phyloP scores from a whole-genome alignment of 2,329 filamentous ascomycete species.

The Ophiocordyceps australis region DNA sequence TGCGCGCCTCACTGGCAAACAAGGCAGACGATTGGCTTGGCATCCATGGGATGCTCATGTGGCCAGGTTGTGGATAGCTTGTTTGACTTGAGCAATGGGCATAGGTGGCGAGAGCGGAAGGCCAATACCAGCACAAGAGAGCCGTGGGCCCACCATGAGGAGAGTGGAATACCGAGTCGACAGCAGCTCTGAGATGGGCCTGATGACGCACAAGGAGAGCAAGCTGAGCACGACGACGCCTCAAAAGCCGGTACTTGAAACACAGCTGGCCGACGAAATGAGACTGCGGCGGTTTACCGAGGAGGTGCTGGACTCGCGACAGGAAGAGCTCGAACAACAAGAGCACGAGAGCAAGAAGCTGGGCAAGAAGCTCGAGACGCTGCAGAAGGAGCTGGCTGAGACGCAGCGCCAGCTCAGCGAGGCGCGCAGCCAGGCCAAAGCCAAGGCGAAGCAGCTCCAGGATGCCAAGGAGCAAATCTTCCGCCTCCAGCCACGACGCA shows the following conservation, averaged over 20 bases:
- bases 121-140: no score
- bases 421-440: slow-evolving; percentile 9
- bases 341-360: slow-evolving; percentile 12
- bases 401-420: slow-evolving; percentile 12
- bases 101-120: no score
- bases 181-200: not conserved
- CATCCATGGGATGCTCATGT: no score
- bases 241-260: slow-evolving; percentile 5
- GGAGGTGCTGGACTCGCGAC: slow-evolving; percentile 16
- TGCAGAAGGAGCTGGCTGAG: slow-evolving; percentile 12
- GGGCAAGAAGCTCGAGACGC: slow-evolving; percentile 9
- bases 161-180: no score
- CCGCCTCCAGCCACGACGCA: slow-evolving; percentile 12
- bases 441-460: slow-evolving; percentile 10
- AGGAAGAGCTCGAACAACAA: slow-evolving; percentile 13
- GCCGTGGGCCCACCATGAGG: no score
- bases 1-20: no score
- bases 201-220: slow-evolving; percentile 2
- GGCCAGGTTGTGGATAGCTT: no score
- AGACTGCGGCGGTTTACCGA: slow-evolving; percentile 16
- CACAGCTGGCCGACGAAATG: slow-evolving; percentile 12
- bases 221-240: not conserved
- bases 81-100: no score
- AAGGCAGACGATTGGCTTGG: no score
- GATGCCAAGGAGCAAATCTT: slow-evolving; percentile 14